Evolutionary conservation across 768 basidiomycete genomes (phyloP), one percentile per base, ranked within the genome.

Genomic region (Termitomyces sp.): DNA sequence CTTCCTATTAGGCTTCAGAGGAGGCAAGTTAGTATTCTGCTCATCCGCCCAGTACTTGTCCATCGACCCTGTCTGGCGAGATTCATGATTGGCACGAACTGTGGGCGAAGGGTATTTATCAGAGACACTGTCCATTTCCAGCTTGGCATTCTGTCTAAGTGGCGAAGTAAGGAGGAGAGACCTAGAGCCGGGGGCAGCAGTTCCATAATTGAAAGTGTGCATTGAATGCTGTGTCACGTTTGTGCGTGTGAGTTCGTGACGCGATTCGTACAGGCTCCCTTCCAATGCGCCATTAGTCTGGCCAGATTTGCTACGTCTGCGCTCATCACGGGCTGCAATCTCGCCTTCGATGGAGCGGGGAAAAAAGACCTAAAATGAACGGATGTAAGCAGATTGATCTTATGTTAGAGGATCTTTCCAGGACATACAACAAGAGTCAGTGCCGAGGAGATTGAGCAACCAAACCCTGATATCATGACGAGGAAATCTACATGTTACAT

Each of bases 331-430:
- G 4, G 73, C 70, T 2, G 80, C 75, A 28, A 87, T 85, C 69
- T 89, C 88, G 26, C 78, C 73, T 69, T 88, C 80, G 46, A 87
- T 78, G 6, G 86, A 87, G 37, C 90, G 87, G 53, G 90, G 90
- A 74, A 92, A 92, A 77, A 92, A 92, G 36, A 92, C 88, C 88
- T 90, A 60, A 47, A 46, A n/a, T 37, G 26, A 8, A 26, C 9
- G 6, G 10, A 33, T 12, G 3, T 16, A 5, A 49, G n/a, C 59
- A 36, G 39, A 29, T 44, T 9, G 41, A 36, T 9, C 22, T 31
- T 22, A 8, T 41, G 54, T 28, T 20, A 29, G 18, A 36, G 28
- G 10, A 3, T 50, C 57, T 15, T 16, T 48, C n/a, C 8, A 18
- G 48, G 49, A 70, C 77, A 55, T 70, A 90, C 89, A 45, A 90